A percentile compares a stretch with the other conserved stretches of the same genome.
phyloP scores from a whole-genome alignment of 208 protist species.

The Leishmania tarentolae region DNA sequence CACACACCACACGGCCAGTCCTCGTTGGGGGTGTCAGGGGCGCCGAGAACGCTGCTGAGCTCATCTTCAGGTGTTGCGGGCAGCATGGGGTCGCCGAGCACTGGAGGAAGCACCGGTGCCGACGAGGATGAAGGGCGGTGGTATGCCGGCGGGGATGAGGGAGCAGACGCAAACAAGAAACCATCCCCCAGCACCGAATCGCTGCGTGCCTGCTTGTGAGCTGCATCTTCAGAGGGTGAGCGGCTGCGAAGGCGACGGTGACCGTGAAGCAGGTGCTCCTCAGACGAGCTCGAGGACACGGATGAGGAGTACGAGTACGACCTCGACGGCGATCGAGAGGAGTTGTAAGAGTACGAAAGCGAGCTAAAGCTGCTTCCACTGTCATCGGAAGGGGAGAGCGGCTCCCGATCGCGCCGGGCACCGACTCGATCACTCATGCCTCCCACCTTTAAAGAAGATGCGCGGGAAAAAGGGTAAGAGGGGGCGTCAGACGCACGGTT shows the following conservation, averaged over 20 bases:
- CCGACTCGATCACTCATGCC: conserved; percentile 10
- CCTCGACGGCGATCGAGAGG: conserved; percentile 12
- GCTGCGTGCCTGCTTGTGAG: conserved; percentile 1
- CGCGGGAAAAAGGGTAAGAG: background rate
- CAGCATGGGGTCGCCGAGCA: conserved; percentile 10
- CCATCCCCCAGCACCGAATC: conserved; percentile 21
- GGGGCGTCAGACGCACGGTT: background rate
- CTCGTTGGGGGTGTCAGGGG: conserved; percentile 26
- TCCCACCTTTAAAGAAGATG: background rate
- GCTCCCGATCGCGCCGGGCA: background rate
- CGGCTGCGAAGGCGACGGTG: conserved; percentile 21
- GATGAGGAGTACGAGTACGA: conserved; percentile 14
- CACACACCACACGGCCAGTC: conserved; percentile 89
- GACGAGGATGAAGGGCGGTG: background rate
- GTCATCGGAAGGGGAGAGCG: background rate
- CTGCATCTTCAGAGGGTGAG: conserved; percentile 1
- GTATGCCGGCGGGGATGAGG: background rate
- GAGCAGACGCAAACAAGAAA: background rate
- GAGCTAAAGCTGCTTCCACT: conserved; percentile 12
- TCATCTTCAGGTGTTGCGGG: background rate
- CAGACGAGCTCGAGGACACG: conserved; percentile 1
- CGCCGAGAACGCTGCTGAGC: conserved; percentile 3
- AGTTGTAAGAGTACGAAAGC: conserved; percentile 26
- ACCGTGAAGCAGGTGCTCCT: background rate
- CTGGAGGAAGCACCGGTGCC: conserved; percentile 9